These are phyloP conservation scores for Atkinsonella texensis DNA, from an alignment of 2,329 filamentous ascomycete genomes.

Conservation along the genomic window DNA sequence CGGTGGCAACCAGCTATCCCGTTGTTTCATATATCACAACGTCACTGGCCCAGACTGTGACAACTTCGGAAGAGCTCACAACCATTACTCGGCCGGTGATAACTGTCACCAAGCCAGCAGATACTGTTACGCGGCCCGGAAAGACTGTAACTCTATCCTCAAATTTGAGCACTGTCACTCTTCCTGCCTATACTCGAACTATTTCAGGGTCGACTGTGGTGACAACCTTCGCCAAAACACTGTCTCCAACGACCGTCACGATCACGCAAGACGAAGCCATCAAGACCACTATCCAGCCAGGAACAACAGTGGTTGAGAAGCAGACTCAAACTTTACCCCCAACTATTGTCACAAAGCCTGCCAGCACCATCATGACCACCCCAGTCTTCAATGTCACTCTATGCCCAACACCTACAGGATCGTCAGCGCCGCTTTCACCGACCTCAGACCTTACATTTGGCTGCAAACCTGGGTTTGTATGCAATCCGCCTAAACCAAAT, in stretches of 20 bases:
- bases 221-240: constrained; percentile 5
- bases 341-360: constrained; percentile 17
- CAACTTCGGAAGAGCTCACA: constrained; percentile 4
- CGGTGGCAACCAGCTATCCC: constrained; percentile 8
- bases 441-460: constrained; percentile 38
- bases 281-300: constrained; percentile 19
- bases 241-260: constrained; percentile 8
- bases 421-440: constrained; percentile 18
- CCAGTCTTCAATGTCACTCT: constrained; percentile 20
- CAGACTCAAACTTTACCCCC: constrained; percentile 17
- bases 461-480: constrained; percentile 40
- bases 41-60: constrained; percentile 5
- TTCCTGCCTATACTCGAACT: constrained; percentile 13
- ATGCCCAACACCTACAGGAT: constrained; percentile 34
- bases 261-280: constrained; percentile 14
- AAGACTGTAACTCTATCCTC: constrained; percentile 11
- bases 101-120: constrained; percentile 1
- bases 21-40: constrained; percentile 8
- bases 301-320: constrained; percentile 19
- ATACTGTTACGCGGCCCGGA: constrained; percentile 15
- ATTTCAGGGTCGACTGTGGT: constrained; percentile 7
- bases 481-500: constrained; percentile 35
- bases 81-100: background rate
- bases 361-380: constrained; percentile 17
- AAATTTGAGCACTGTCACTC: constrained; percentile 13